Conservation (phyloP, 2,329 filamentous ascomycete species). For the Aspergillus hortae region DNA sequence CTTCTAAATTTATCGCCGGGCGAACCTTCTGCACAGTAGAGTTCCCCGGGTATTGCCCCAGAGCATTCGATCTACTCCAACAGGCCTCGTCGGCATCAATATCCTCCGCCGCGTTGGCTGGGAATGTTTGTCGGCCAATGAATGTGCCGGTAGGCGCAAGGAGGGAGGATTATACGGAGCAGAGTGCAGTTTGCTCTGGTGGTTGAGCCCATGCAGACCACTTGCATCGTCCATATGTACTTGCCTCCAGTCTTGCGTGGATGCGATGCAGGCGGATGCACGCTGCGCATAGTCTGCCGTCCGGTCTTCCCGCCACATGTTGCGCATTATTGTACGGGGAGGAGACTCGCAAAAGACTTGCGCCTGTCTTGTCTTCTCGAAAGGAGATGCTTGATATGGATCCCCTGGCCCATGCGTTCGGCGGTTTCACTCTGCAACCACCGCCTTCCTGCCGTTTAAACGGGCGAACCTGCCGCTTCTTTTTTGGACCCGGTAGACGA, state of each 20-base stretch:
- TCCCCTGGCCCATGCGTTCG: slow-evolving; percentile 4
- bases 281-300: not conserved
- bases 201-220: no score
- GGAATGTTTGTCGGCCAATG: not conserved
- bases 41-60: not conserved
- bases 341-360: no score
- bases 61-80: no score
- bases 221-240: not conserved
- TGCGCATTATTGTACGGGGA: not conserved
- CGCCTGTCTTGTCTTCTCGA: no score
- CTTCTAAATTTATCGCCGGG: not conserved
- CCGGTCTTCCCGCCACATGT: slow-evolving; percentile 2
- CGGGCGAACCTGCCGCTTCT: slow-evolving; percentile 8
- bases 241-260: not conserved
- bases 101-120: not conserved
- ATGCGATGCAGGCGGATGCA: not conserved
- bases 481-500: not conserved
- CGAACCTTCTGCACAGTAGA: not conserved
- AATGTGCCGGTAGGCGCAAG: not conserved
- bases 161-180: not conserved
- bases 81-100: no score
- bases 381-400: no score
- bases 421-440: slow-evolving; percentile 14
- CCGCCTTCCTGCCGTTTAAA: slow-evolving; percentile 8
- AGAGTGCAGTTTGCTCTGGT: no score